Percentiles rank a stretch among this genome's conserved stretches.
Conservation (phyloP, 2,329 filamentous ascomycete genomes). For the Dendrostoma leiphaemia region DNA sequence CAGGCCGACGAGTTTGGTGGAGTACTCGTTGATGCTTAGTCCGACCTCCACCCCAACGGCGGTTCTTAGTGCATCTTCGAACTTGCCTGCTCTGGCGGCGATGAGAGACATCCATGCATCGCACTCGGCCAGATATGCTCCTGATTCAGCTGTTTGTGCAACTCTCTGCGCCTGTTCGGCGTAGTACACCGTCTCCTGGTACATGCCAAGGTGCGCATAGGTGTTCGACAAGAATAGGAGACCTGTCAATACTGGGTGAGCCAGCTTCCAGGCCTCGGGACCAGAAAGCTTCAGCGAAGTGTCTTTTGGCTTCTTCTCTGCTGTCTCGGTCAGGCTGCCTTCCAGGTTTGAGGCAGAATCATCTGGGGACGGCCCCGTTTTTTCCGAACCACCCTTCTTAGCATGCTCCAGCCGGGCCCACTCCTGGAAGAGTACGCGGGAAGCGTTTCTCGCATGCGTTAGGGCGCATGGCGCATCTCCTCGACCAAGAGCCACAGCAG, state of each 20-base stretch:
- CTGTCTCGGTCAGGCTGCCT: constrained; percentile 18
- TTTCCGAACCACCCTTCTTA: constrained; percentile 29
- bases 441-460: constrained; percentile 53
- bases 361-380: neutral
- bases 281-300: constrained; percentile 40
- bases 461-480: constrained; percentile 60
- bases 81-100: constrained; percentile 56
- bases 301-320: constrained; percentile 24
- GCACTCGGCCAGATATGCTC: constrained; percentile 54
- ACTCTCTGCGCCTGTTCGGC: constrained; percentile 80
- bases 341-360: constrained; percentile 7
- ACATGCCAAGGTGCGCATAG: constrained; percentile 81
- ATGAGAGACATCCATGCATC: constrained; percentile 54
- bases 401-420: constrained; percentile 50
- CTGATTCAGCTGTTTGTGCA: constrained; percentile 64
- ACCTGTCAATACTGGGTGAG: constrained; percentile 69
- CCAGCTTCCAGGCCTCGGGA: constrained; percentile 76
- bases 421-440: constrained; percentile 54
- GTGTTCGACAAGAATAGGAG: constrained; percentile 73
- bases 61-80: constrained; percentile 56
- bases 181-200: constrained; percentile 85
- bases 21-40: constrained; percentile 45
- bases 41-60: constrained; percentile 52
- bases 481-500: constrained; percentile 61
- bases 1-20: constrained; percentile 43